Conservation (phyloP, 139 green algal genomes). For the Chloropicon primus region DNA sequence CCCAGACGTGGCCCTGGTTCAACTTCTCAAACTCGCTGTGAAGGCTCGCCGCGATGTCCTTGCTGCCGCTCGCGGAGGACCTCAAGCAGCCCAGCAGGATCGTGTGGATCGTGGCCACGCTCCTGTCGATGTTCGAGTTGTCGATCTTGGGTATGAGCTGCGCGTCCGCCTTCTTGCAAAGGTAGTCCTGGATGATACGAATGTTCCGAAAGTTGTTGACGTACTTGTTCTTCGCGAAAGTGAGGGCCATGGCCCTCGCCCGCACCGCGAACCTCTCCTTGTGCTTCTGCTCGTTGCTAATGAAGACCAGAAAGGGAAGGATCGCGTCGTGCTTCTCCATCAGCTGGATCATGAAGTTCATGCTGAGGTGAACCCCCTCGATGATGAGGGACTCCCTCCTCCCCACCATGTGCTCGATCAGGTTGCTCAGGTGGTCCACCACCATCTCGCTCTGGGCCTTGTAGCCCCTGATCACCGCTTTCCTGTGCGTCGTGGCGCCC, state of each 20-base stretch:
- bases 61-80: slow-evolving; percentile 23
- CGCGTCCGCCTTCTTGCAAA: slow-evolving; percentile 47
- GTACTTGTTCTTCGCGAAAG: slow-evolving; percentile 64
- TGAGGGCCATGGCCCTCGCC: slow-evolving; percentile 88
- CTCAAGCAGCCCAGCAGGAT: slow-evolving; percentile 54
- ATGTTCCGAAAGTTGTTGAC: slow-evolving; percentile 73
- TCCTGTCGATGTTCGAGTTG: slow-evolving; percentile 86
- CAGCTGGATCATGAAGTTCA: slow-evolving; percentile 37
- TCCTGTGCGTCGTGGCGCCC: slow-evolving; percentile 1
- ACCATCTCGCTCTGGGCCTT: slow-evolving; percentile 75
- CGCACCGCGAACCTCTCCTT: slow-evolving; percentile 83
- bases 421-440: slow-evolving; percentile 43
- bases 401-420: slow-evolving; percentile 46
- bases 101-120: slow-evolving; percentile 73
- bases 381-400: slow-evolving; percentile 48
- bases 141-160: slow-evolving; percentile 68
- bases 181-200: slow-evolving; percentile 58
- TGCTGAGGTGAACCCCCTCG: slow-evolving; percentile 55
- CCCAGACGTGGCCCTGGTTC: slow-evolving; percentile 8
- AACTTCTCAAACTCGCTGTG: slow-evolving; percentile 34
- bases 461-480: slow-evolving; percentile 43
- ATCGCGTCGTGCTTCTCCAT: slow-evolving; percentile 37
- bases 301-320: slow-evolving; percentile 80
- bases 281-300: slow-evolving; percentile 68
- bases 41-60: slow-evolving; percentile 23